Conservation (phyloP, 2,329 filamentous ascomycete genomes). For the Xylariaceae sp. region DNA sequence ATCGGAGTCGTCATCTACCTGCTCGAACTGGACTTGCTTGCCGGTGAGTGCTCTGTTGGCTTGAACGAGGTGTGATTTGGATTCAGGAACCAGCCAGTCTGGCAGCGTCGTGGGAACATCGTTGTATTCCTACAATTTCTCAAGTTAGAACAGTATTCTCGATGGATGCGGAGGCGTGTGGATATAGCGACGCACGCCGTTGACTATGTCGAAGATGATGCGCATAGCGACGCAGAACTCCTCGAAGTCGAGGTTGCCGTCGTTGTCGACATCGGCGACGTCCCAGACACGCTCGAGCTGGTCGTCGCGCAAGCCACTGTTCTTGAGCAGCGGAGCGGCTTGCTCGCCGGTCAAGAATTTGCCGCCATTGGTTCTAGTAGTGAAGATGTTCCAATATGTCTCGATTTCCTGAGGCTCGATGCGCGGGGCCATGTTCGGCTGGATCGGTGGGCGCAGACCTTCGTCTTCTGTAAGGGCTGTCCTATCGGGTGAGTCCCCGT, state of each 20-base stretch:
- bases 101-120: constrained; percentile 84
- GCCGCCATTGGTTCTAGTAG: constrained; percentile 55
- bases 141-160: constrained; percentile 4
- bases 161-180: not conserved
- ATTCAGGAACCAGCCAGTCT: constrained; percentile 96
- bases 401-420: constrained; percentile 61
- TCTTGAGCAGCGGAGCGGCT: constrained; percentile 59
- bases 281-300: constrained; percentile 99
- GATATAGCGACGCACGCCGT: constrained; percentile 58
- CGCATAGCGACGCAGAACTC: constrained; percentile 99
- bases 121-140: constrained; percentile 65
- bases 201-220: constrained; percentile 94
- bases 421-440: constrained; percentile 50
- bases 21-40: constrained; percentile 77
- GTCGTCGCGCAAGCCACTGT: constrained; percentile 58
- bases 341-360: constrained; percentile 59
- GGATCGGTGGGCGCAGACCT: not conserved
- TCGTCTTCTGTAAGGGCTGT: no score
- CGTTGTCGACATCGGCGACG: constrained; percentile 92
- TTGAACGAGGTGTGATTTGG: constrained; percentile 85
- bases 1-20: constrained; percentile 78
- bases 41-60: constrained; percentile 75
- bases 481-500: no score
- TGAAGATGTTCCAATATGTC: constrained; percentile 64
- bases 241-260: constrained; percentile 97